Base-by-base conservation (phyloP, 495 filamentous ascomycete genomes). In the Hypoxylon lenormandii region DNA sequence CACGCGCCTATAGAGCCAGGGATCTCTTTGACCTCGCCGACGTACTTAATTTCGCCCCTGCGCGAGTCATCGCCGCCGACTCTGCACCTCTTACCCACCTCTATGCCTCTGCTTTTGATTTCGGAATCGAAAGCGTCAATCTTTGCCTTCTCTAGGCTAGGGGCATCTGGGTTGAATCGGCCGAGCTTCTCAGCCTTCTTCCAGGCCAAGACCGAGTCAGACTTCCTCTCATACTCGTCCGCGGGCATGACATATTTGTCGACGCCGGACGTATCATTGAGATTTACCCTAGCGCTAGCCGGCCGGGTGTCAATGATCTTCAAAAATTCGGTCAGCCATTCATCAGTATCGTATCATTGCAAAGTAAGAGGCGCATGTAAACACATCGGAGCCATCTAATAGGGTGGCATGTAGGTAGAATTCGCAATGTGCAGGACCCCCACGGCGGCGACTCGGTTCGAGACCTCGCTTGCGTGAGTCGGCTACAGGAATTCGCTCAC, bases 181-280 rank as follows among this genome's bases (percentile, higher is more conserved):
- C 95, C 95, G 19, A 98, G 85, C 72, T 96, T 92, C 70, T 97
- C 88, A 18, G 88, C 84, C 79, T 90, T 92, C 82, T 98, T 98
- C 92, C 92, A 97, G 8, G 93, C 91, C 40, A 97, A 84, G 13
- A 98, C 95, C 21, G 90, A 93, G 79, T 96, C 91, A 22, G 88
- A 80, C 58, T 92, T 92, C 56, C 87, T 86, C 72, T 91, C 91
- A 81, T 98, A 98, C 58, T 92, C 88, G 16, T 89, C 86, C 26
- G 84, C 79, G 16, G 93, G 92, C 78, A 98, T 88, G 60, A 87
- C 86, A 74, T 92, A 97, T 77, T 97, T 98, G 19, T 90, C 86
- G 11, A 97, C 91, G 1, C 87, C 86, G 22, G 90, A 92, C 21
- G 88, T 81, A 73, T 93, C 93, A 73, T 85, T 88, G 79, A 91